phyloP scores from a whole-genome alignment of 2,329 filamentous ascomycete genomes.

The Fusarium illudens region DNA sequence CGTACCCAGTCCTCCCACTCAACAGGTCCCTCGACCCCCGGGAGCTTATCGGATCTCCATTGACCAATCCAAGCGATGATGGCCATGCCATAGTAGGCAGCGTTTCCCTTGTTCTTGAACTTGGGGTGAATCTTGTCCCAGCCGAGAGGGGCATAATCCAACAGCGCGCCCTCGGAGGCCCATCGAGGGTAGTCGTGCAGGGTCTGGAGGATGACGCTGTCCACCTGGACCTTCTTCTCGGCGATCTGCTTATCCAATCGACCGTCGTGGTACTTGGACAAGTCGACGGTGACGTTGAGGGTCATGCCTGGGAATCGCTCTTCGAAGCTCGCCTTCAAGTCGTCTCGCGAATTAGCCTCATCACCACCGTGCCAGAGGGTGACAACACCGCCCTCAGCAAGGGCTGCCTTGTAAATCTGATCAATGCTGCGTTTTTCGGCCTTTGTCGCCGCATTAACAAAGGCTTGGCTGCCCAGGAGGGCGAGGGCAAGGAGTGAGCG shows the following conservation, averaged over 20 bases:
- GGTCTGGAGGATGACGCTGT: conserved; percentile 56
- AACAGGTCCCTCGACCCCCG: conserved; percentile 42
- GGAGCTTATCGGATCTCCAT: conserved; percentile 44
- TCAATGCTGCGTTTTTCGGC: conserved; percentile 57
- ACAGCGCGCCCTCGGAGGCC: conserved; percentile 55
- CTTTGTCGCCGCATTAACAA: conserved; percentile 34
- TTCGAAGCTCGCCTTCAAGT: conserved; percentile 55
- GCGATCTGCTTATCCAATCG: conserved; percentile 57
- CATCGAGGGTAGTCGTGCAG: conserved; percentile 62
- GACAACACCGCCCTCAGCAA: conserved; percentile 57
- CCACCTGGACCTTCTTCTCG: conserved; percentile 49
- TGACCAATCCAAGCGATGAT: conserved; percentile 49
- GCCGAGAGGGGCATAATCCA: conserved; percentile 58
- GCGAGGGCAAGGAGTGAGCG: conserved; percentile 1
- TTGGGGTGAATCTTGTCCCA: conserved; percentile 54
- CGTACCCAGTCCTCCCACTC: conserved; percentile 55
- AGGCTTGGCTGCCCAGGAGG: conserved; percentile 21
- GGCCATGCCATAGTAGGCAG: conserved; percentile 53
- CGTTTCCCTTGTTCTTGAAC: conserved; percentile 47
- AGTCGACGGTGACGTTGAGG: conserved; percentile 62
- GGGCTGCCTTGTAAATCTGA: conserved; percentile 58
- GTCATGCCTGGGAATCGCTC: conserved; percentile 58
- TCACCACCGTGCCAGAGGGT: conserved; percentile 60
- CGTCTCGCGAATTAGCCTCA: conserved; percentile 50
- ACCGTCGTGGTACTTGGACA: conserved; percentile 64